Percentiles rank a stretch among this genome's conserved stretches.
Evolutionary conservation across 108 stramenopile genomes (phyloP).

Genomic region (Cyclostephanos tholiformis): DNA sequence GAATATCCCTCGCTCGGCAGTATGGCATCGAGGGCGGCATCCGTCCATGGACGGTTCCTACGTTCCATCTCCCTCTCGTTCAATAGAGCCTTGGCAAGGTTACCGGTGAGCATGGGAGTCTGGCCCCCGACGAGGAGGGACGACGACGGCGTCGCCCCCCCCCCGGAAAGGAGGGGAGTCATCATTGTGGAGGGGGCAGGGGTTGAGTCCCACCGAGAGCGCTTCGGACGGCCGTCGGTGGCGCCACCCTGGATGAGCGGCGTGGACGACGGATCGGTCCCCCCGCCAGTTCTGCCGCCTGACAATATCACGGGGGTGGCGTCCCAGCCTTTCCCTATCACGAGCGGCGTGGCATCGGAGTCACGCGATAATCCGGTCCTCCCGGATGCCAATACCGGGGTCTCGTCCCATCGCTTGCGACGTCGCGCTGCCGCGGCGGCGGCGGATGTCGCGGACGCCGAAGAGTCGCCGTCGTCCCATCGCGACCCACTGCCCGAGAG

Average conservation of each 20-base stretch:
- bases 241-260: conserved; percentile 35
- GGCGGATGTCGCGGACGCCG: too few relatives aligned
- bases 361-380: too few relatives aligned
- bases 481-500: conserved; percentile 47
- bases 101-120: conserved; percentile 52
- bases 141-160: conserved; percentile 12
- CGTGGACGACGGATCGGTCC: conserved; percentile 21
- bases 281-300: conserved; percentile 27
- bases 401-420: conserved; percentile 93
- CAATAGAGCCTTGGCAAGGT: conserved; percentile 81
- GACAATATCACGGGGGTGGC: conserved; percentile 77
- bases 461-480: conserved; percentile 67
- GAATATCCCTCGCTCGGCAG: conserved; percentile 90
- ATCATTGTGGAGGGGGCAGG: conserved; percentile 50
- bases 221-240: conserved; percentile 26
- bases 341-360: conserved; percentile 66
- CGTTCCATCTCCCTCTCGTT: conserved; percentile 95
- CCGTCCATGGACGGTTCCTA: conserved; percentile 94
- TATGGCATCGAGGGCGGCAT: conserved; percentile 95
- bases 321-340: conserved; percentile 68
- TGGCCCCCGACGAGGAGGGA: conserved; percentile 31
- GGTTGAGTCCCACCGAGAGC: conserved; percentile 84
- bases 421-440: conserved; percentile 49
- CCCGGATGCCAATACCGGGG: conserved; percentile 66
- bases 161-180: conserved; percentile 15